A percentile compares a stretch with the other conserved stretches of the same genome.
phyloP scores from a whole-genome alignment of 805 yeast species.

The Myxozyma udenii region DNA sequence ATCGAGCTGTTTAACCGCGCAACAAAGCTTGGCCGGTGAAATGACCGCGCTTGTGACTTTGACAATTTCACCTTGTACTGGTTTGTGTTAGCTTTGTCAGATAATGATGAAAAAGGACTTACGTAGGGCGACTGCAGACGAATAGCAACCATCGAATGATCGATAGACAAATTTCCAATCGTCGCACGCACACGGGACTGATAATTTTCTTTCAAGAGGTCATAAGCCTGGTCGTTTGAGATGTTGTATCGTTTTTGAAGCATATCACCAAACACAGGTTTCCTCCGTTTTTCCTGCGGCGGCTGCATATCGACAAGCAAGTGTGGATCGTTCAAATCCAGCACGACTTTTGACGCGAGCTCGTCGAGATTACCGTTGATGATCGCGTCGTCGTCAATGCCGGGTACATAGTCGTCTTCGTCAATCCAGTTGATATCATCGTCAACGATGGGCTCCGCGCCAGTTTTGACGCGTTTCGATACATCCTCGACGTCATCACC shows the following conservation, averaged over 20 bases:
- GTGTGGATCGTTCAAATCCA: constrained; percentile 87
- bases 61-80: constrained; percentile 69
- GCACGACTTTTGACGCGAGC: constrained; percentile 37
- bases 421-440: constrained; percentile 24
- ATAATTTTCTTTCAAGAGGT: constrained; percentile 74
- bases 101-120: not conserved
- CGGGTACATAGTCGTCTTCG: constrained; percentile 37
- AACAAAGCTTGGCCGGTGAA: constrained; percentile 74
- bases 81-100: not conserved
- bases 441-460: constrained; percentile 1
- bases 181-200: constrained; percentile 91
- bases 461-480: not conserved
- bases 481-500: not conserved
- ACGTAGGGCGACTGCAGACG: constrained; percentile 80
- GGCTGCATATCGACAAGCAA: constrained; percentile 58
- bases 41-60: constrained; percentile 64
- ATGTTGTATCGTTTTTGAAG: constrained; percentile 67
- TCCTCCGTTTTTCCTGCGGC: constrained; percentile 3
- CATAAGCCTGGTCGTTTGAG: constrained; percentile 86
- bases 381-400: constrained; percentile 57
- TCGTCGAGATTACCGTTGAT: constrained; percentile 57
- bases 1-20: constrained; percentile 76
- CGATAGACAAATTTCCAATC: constrained; percentile 83
- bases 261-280: constrained; percentile 48
- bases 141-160: constrained; percentile 84